Evolutionary conservation across 1,284 basidiomycete genomes (phyloP).

Genomic region (Athelia sp.): DNA sequence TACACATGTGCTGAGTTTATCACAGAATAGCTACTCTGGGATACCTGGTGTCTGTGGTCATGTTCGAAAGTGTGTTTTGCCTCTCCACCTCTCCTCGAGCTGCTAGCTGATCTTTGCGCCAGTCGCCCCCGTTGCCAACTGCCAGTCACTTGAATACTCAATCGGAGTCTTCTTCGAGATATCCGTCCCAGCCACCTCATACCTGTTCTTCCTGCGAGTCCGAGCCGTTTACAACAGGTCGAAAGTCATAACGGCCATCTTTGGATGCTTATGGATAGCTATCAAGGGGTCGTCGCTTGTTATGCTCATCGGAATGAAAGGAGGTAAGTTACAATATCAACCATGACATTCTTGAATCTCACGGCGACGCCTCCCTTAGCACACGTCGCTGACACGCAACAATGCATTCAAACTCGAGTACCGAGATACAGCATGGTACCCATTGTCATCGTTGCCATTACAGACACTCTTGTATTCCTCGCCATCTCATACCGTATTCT

Average conservation of each 20-base stretch:
- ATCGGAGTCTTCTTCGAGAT: constrained; percentile 8
- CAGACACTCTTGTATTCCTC: constrained; percentile 25
- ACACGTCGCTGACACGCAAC: constrained; percentile 21
- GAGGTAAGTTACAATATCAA: constrained; percentile 1
- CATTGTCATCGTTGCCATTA: constrained; percentile 16
- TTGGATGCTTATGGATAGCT: constrained; percentile 25
- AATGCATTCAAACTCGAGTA: constrained; percentile 19
- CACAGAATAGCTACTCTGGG: not conserved
- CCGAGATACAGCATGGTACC: constrained; percentile 14
- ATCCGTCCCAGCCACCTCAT: constrained; percentile 20
- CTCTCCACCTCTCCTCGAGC: not conserved
- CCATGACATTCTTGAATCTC: not conserved
- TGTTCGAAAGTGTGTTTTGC: not conserved
- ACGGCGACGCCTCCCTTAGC: not conserved
- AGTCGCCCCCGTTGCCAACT: constrained; percentile 1
- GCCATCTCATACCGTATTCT: constrained; percentile 23
- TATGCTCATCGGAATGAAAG: constrained; percentile 16
- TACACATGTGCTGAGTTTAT: not conserved
- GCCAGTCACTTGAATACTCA: not conserved
- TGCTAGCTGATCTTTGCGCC: not conserved
- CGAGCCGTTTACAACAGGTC: constrained; percentile 25
- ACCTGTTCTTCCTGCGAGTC: constrained; percentile 31
- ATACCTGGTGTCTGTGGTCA: not conserved
- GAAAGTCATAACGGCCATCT: constrained; percentile 16
- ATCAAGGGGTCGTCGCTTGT: constrained; percentile 19